phyloP scores from a whole-genome alignment of 2,329 filamentous ascomycete genomes.

The Dichotomopilus funicola region DNA sequence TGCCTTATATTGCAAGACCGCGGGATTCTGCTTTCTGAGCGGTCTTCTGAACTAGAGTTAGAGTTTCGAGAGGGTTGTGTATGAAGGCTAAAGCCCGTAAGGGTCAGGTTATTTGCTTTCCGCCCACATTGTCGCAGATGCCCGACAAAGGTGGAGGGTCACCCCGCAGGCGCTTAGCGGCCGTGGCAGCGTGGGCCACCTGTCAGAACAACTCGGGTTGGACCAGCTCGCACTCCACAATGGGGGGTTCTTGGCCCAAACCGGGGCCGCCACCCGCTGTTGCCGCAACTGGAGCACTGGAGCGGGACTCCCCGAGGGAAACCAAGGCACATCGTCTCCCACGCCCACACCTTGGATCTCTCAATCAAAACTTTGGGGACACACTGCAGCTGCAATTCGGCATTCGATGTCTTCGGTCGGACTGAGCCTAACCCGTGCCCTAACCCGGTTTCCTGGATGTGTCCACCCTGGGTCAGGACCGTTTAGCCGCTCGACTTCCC shows the following conservation, averaged over 20 bases:
- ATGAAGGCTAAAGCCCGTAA: too few species aligned
- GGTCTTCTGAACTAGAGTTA: too few species aligned
- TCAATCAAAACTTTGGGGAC: neutral
- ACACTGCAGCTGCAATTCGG: neutral
- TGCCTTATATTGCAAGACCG: too few species aligned
- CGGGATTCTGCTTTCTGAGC: too few species aligned
- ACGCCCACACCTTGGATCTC: too few species aligned
- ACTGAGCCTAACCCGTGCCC: constrained; percentile 2
- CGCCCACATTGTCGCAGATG: too few species aligned
- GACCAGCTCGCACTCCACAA: neutral
- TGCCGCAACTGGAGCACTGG: constrained; percentile 6
- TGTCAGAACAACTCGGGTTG: constrained; percentile 1
- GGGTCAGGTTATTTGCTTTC: too few species aligned
- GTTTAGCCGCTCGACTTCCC: constrained; percentile 6
- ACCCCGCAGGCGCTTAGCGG: constrained; percentile 3
- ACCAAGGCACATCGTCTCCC: neutral
- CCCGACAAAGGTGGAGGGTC: too few species aligned
- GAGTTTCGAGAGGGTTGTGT: too few species aligned
- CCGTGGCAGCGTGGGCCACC: constrained; percentile 11
- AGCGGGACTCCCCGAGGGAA: neutral
- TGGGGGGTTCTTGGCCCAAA: constrained; percentile 2
- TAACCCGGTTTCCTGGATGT: constrained; percentile 2
- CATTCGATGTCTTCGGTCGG: constrained; percentile 4
- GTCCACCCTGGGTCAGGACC: neutral
- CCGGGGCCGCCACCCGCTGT: constrained; percentile 11